phyloP scores from a whole-genome alignment of 805 yeast genomes.

The Kuraishia borneana region DNA sequence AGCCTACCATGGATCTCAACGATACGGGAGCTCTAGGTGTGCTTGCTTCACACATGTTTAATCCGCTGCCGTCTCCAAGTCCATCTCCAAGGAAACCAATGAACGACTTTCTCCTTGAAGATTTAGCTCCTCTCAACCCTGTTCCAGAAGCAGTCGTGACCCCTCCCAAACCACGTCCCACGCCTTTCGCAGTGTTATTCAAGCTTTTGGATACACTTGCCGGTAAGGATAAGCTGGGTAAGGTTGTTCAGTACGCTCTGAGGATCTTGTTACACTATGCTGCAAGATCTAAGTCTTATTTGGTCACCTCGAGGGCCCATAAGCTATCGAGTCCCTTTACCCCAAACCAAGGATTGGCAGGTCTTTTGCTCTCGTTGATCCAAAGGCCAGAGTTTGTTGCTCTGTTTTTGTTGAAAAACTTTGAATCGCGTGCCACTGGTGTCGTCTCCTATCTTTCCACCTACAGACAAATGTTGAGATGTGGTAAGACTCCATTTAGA shows the following conservation, averaged over 20 bases:
- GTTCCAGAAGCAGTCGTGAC: not conserved
- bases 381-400: constrained; percentile 13
- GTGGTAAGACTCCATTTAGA: constrained; percentile 61
- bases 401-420: constrained; percentile 20
- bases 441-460: constrained; percentile 34
- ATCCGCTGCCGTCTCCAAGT: too few species aligned
- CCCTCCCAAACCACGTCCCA: not conserved
- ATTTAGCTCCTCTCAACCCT: too few species aligned
- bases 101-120: too few species aligned
- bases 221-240: constrained; percentile 67
- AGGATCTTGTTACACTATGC: constrained; percentile 27
- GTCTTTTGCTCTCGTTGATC: not conserved
- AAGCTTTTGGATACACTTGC: constrained; percentile 40
- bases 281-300: constrained; percentile 15
- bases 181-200: constrained; percentile 34
- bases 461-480: constrained; percentile 59
- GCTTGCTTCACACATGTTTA: too few species aligned
- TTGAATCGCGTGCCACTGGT: constrained; percentile 28
- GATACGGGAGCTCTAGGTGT: too few species aligned
- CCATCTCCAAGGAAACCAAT: too few species aligned
- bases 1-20: too few species aligned
- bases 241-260: constrained; percentile 46
- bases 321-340: not conserved
- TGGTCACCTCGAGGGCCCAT: constrained; percentile 4
- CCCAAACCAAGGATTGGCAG: not conserved